These are phyloP conservation scores for Yamadazyma taylorii DNA, from an alignment of 1,139 yeast genomes.

Conservation along the genomic window DNA sequence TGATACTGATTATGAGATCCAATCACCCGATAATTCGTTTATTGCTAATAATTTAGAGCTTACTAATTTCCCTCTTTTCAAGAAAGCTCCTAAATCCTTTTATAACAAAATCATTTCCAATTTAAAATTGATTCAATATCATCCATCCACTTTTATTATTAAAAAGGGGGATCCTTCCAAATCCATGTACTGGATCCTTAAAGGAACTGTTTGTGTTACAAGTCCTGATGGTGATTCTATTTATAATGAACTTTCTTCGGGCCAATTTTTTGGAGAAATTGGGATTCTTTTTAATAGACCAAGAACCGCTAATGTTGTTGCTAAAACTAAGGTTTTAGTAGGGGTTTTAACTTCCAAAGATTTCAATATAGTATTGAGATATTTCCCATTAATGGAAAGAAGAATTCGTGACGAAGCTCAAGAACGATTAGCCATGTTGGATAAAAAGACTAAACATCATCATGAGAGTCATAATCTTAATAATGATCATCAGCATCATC, in stretches of 20 bases:
- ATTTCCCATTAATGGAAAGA: constrained; percentile 65
- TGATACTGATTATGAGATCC: constrained; percentile 14
- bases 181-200: constrained; percentile 77
- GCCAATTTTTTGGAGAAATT: constrained; percentile 76
- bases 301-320: constrained; percentile 77
- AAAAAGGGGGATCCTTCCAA: constrained; percentile 73
- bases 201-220: constrained; percentile 72
- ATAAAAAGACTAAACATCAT: constrained; percentile 52
- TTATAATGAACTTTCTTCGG: constrained; percentile 67
- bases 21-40: constrained; percentile 38
- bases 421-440: constrained; percentile 69
- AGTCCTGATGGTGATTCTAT: constrained; percentile 75
- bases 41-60: constrained; percentile 32
- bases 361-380: constrained; percentile 56
- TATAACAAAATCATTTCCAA: constrained; percentile 59
- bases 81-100: constrained; percentile 64
- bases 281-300: constrained; percentile 76
- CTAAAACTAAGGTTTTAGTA: constrained; percentile 61
- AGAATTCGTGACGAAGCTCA: constrained; percentile 77
- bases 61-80: constrained; percentile 60
- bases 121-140: constrained; percentile 57
- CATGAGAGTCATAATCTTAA: too few species aligned
- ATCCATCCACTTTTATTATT: constrained; percentile 67
- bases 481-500: too few species aligned
- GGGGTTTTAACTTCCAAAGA: constrained; percentile 70